Base-by-base conservation (phyloP, 23 red algal genomes). In the Chondrus crispus region DNA sequence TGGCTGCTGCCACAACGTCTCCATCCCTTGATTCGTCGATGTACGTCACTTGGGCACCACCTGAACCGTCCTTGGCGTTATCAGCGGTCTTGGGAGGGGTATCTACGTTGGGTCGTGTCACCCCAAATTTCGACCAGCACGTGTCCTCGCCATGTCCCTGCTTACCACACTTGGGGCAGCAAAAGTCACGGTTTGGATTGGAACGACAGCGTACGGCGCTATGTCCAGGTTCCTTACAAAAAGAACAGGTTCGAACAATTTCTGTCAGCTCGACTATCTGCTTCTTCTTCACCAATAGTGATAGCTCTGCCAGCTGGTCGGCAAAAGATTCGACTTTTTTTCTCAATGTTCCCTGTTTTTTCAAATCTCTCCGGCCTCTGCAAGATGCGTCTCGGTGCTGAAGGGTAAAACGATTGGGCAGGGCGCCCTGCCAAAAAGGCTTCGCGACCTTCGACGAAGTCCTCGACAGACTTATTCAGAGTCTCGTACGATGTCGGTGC, bases 261-360 rank as follows among this genome's bases (percentile, higher is more conserved):
- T 5, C 14, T 8, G 26, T 64, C 39, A 26, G 33, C 39, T 48
- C n/a, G 5, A 12, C n/a, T n/a, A n/a, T n/a, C n/a, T n/a, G n/a
- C n/a, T n/a, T n/a, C 7, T 76, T 76, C 71, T 76, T 76, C 24
- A 76, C n/a, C 24, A 76, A 46, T 11, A 76, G 71, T 5, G 71
- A 40, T 4, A 76, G 19, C 37, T 20, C n/a, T 4, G 71, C 33
- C 4, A 76, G 71, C 28, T 76, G 28, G 4, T 7, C 71, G 7
- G 71, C 71, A 26, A 76, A 48, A 4, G 71, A n/a, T 8, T 76
- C 71, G 7, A 76, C 44, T 38, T 76, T 76, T n/a, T 24, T 43
- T 13, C 28, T 76, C 71, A 22, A n/a, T n/a, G n/a, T n/a, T n/a
- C n/a, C n/a, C n/a, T n/a, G n/a, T n/a, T n/a, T n/a, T n/a, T n/a